A percentile compares a stretch with the other conserved stretches of the same genome.
phyloP scores from a whole-genome alignment of 1,284 basidiomycete genomes.

The Ganoderma lucidum region DNA sequence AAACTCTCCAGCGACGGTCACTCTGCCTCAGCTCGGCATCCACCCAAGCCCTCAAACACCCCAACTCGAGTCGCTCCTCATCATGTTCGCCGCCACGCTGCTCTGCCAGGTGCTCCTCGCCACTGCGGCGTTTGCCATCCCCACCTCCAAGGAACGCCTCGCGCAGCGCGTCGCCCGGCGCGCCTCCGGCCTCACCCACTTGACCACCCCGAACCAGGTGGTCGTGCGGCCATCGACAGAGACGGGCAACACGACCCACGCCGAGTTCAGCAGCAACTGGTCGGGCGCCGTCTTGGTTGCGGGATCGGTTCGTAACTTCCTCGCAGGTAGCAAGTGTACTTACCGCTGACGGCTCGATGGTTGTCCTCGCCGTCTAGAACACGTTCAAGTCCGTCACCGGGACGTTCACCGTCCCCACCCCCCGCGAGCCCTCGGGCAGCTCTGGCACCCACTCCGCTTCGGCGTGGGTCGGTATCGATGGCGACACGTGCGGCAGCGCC shows the following conservation, averaged over 20 bases:
- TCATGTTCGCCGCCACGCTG: constrained; percentile 34
- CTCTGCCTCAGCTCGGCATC: constrained; percentile 26
- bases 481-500: constrained; percentile 31
- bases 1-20: constrained; percentile 4
- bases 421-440: constrained; percentile 35
- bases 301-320: constrained; percentile 21
- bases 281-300: constrained; percentile 36
- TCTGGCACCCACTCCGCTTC: constrained; percentile 40
- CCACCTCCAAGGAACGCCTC: constrained; percentile 31
- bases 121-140: constrained; percentile 33
- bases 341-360: not conserved
- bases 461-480: constrained; percentile 34
- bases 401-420: constrained; percentile 43
- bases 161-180: constrained; percentile 32
- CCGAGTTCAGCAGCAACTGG: constrained; percentile 40
- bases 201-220: constrained; percentile 26
- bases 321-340: not conserved
- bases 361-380: constrained; percentile 25
- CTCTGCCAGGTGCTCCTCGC: constrained; percentile 34
- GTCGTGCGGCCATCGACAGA: constrained; percentile 11
- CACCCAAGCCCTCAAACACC: constrained; percentile 27
- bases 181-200: constrained; percentile 24
- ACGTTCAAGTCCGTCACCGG: constrained; percentile 42
- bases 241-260: constrained; percentile 29
- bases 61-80: constrained; percentile 15